Evolutionary conservation across 495 filamentous ascomycete species (phyloP).

Genomic region (Penicillium waksmanii): DNA sequence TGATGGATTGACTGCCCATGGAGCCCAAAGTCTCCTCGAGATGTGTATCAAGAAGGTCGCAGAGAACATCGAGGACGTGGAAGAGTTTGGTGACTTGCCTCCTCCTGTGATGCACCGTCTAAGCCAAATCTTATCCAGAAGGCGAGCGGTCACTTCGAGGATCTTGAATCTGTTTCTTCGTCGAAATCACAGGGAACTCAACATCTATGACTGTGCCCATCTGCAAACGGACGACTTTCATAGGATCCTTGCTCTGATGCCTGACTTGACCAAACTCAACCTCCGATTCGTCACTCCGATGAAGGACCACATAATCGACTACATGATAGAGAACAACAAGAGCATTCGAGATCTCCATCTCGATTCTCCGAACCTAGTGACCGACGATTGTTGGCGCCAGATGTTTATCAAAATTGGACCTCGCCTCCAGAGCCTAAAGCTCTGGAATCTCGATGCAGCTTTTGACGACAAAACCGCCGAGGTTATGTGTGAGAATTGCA

Average conservation of each 20-base stretch:
- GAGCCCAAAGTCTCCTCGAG: conserved; percentile 73
- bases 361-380: conserved; percentile 78
- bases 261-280: conserved; percentile 67
- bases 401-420: conserved; percentile 65
- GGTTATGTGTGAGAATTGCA: conserved; percentile 60
- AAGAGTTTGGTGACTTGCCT: conserved; percentile 82
- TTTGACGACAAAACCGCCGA: conserved; percentile 71
- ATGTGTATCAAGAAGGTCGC: conserved; percentile 86
- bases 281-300: conserved; percentile 83
- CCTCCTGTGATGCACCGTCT: conserved; percentile 68
- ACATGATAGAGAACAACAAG: conserved; percentile 70
- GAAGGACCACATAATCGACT: conserved; percentile 80
- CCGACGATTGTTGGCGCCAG: conserved; percentile 68
- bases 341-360: conserved; percentile 66
- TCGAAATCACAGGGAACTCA: conserved; percentile 63
- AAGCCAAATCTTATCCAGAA: conserved; percentile 79
- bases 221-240: conserved; percentile 75
- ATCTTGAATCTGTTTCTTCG: conserved; percentile 81
- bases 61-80: conserved; percentile 77
- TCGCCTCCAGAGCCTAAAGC: conserved; percentile 65
- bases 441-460: conserved; percentile 68
- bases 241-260: conserved; percentile 76
- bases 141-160: conserved; percentile 67
- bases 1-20: conserved; percentile 69
- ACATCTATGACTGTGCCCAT: conserved; percentile 78